These are phyloP conservation scores for Heterobasidion occidentale DNA, from an alignment of 1,284 basidiomycete species.

Conservation along the genomic window DNA sequence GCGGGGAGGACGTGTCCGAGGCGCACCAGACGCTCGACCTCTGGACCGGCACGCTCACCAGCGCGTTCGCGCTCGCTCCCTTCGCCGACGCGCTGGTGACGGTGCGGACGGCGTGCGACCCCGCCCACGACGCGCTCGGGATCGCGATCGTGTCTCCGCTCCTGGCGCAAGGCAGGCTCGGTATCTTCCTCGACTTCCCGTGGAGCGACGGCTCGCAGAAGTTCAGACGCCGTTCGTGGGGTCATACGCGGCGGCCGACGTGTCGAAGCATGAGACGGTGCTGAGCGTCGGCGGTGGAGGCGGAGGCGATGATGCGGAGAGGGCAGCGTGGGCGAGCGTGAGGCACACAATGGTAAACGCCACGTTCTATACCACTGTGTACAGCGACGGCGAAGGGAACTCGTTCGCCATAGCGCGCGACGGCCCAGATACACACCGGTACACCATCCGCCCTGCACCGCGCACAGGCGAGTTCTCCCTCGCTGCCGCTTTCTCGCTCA, in stretches of 20 bases:
- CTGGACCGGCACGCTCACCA: conserved; percentile 46
- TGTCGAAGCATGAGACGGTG: conserved; percentile 26
- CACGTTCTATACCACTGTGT: conserved; percentile 36
- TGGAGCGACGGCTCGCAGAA: conserved; percentile 51
- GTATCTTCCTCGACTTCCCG: conserved; percentile 52
- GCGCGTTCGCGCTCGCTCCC: conserved; percentile 28
- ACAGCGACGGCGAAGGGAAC: conserved; percentile 24
- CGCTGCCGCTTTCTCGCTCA: conserved; percentile 26
- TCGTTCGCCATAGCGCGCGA: conserved; percentile 33
- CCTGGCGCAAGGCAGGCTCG: conserved; percentile 30
- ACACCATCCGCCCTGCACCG: conserved; percentile 26
- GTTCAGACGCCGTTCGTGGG: conserved; percentile 56
- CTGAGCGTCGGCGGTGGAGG: conserved; percentile 25
- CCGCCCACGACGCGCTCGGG: conserved; percentile 31
- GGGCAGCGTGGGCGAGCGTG: conserved; percentile 28
- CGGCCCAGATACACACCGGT: conserved; percentile 33
- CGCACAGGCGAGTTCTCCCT: background rate
- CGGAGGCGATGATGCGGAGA: conserved; percentile 15
- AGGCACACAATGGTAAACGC: conserved; percentile 32
- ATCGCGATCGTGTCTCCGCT: conserved; percentile 34
- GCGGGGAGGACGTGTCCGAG: conserved; percentile 23
- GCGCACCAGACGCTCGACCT: conserved; percentile 39
- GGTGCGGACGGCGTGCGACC: conserved; percentile 34
- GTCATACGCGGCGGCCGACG: conserved; percentile 32
- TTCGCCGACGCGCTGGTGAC: conserved; percentile 23